Conservation (phyloP, 352 stramenopile species). For the Phytophthora pisi region DNA sequence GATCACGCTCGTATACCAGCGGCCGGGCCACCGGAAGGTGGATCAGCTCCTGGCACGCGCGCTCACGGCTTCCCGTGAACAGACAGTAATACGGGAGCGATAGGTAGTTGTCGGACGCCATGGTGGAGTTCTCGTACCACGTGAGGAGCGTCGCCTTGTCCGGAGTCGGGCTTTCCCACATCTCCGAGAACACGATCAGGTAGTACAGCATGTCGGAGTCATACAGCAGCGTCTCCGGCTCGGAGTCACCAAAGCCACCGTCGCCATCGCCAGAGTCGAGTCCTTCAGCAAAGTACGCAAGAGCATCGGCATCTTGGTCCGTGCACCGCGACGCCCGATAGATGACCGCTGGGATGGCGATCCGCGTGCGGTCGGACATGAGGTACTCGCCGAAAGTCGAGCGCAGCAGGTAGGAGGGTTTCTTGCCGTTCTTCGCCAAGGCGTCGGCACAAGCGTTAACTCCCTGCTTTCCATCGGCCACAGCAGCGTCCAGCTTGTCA, state of each 20-base stretch:
- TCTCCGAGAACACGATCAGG: slow-evolving; percentile 80
- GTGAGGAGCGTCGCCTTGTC: slow-evolving; percentile 55
- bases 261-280: slow-evolving; percentile 13
- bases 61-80: slow-evolving; percentile 68
- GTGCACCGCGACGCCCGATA: slow-evolving; percentile 55
- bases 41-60: slow-evolving; percentile 56
- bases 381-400: slow-evolving; percentile 67
- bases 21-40: slow-evolving; percentile 45
- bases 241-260: slow-evolving; percentile 30
- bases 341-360: slow-evolving; percentile 60
- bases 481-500: slow-evolving; percentile 51
- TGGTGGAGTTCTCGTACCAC: slow-evolving; percentile 65
- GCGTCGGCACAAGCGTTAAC: slow-evolving; percentile 57
- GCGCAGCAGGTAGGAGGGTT: slow-evolving; percentile 75
- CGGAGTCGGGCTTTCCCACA: slow-evolving; percentile 68
- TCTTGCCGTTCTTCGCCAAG: slow-evolving; percentile 41
- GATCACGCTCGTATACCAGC: slow-evolving; percentile 61
- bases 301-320: slow-evolving; percentile 40
- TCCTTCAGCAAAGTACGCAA: slow-evolving; percentile 43
- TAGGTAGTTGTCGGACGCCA: slow-evolving; percentile 76
- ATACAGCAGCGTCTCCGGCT: slow-evolving; percentile 58
- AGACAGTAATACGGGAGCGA: slow-evolving; percentile 78
- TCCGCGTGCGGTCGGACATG: slow-evolving; percentile 46
- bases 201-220: slow-evolving; percentile 81
- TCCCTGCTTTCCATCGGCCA: slow-evolving; percentile 38